These are phyloP conservation scores for Benincasa hispida DNA, from an alignment of 306 rosid genomes.

Conservation along the genomic window DNA sequence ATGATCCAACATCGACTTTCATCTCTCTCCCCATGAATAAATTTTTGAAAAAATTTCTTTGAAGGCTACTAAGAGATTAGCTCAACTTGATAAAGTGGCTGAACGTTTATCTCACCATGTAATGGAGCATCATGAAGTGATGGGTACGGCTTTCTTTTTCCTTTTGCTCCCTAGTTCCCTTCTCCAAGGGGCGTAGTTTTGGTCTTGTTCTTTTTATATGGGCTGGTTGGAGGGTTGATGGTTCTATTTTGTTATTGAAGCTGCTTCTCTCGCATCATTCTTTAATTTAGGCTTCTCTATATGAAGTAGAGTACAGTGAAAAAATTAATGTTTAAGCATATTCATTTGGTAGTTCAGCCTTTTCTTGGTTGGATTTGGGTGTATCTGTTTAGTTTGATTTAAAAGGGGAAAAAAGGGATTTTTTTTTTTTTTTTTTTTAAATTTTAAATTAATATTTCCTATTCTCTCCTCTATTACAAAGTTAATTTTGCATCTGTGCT, in stretches of 20 bases:
- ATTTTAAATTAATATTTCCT: background rate
- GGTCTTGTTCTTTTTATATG: background rate
- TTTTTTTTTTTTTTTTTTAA: too few species aligned
- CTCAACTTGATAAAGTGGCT: constrained; percentile 86
- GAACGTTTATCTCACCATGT: constrained; percentile 78
- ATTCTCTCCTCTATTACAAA: background rate
- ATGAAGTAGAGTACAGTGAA: background rate
- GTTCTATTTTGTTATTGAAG: background rate
- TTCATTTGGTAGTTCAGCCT: background rate
- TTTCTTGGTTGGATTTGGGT: background rate
- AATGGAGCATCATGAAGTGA: constrained; percentile 98
- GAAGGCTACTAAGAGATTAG: constrained; percentile 81
- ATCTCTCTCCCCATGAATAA: background rate
- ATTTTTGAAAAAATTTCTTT: background rate
- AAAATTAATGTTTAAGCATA: background rate
- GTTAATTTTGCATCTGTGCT: background rate
- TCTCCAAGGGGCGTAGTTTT: background rate
- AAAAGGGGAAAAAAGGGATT: too few species aligned
- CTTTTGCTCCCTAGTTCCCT: background rate
- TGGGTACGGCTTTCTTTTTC: constrained; percentile 47
- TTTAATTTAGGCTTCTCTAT: background rate
- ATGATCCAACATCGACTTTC: background rate
- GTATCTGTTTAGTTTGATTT: background rate
- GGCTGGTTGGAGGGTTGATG: background rate
- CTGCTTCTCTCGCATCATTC: background rate